phyloP scores from a whole-genome alignment of 176 grass and related monocot genomes.

The Aegilops bicornis region DNA sequence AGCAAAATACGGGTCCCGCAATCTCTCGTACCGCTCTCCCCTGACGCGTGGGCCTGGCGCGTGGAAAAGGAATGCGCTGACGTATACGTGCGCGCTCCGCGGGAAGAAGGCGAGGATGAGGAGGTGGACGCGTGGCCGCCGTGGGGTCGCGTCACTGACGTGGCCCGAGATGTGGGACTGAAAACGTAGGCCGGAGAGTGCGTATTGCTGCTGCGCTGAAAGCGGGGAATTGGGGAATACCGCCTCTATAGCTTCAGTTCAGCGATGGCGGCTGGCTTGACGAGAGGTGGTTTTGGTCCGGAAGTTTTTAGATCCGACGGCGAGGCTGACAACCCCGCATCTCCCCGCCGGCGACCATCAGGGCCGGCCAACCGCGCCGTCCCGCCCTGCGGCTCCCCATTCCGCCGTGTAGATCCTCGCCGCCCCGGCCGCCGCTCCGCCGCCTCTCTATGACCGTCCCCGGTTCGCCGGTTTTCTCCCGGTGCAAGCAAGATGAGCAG shows the following conservation, averaged over 20 bases:
- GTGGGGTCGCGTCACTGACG: not conserved
- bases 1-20: not conserved
- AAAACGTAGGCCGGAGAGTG: not conserved
- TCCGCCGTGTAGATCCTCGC: not conserved
- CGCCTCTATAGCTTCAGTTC: not conserved
- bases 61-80: not conserved
- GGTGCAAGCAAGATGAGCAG: conserved; percentile 20
- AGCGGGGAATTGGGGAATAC: accelerated
- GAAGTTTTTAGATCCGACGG: conserved; percentile 10
- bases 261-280: no score
- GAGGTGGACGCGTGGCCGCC: not conserved
- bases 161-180: not conserved
- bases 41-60: not conserved
- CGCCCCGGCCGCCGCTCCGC: not conserved
- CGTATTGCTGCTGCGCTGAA: no score
- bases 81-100: not conserved
- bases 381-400: not conserved
- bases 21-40: not conserved
- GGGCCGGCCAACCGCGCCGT: not conserved
- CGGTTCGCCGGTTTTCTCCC: not conserved
- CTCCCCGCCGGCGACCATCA: not conserved
- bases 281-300: no score
- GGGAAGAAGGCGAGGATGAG: not conserved
- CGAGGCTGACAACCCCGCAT: not conserved
- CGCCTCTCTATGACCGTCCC: not conserved